Evolutionary conservation across 176 grass and related monocot genomes (phyloP).

Genomic region (Aegilops umbellulata): DNA sequence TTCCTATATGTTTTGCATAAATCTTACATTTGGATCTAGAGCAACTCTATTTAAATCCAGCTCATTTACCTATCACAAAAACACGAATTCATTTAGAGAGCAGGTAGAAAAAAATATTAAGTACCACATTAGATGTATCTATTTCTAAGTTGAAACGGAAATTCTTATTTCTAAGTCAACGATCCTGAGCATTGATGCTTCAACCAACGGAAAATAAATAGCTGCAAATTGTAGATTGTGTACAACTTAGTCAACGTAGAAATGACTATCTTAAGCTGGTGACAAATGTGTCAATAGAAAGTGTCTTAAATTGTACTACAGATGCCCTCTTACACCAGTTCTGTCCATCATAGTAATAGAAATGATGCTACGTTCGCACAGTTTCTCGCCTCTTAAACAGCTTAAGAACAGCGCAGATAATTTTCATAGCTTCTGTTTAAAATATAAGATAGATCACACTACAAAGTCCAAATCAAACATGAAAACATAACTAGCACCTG

Average conservation of each 20-base stretch:
- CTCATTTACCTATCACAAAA: constrained; percentile 51
- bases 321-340: not conserved
- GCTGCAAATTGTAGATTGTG: not conserved
- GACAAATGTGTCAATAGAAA: not conserved
- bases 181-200: not conserved
- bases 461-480: constrained; percentile 15
- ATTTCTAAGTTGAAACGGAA: not conserved
- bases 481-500: not conserved
- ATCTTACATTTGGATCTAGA: constrained; percentile 80
- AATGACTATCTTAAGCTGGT: not conserved
- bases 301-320: not conserved
- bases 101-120: not conserved
- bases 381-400: not conserved
- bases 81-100: constrained; percentile 24
- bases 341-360: constrained; percentile 5
- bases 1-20: constrained; percentile 26
- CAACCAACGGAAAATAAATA: not conserved
- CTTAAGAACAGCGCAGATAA: too few relatives aligned
- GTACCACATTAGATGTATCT: not conserved
- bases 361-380: not conserved
- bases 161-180: too few relatives aligned
- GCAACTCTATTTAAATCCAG: constrained; percentile 66
- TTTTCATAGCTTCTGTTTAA: not conserved
- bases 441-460: not conserved
- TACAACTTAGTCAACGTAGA: not conserved